Base-by-base conservation (phyloP, 805 yeast species). In the Cyberlindnera euphorbiiphila region DNA sequence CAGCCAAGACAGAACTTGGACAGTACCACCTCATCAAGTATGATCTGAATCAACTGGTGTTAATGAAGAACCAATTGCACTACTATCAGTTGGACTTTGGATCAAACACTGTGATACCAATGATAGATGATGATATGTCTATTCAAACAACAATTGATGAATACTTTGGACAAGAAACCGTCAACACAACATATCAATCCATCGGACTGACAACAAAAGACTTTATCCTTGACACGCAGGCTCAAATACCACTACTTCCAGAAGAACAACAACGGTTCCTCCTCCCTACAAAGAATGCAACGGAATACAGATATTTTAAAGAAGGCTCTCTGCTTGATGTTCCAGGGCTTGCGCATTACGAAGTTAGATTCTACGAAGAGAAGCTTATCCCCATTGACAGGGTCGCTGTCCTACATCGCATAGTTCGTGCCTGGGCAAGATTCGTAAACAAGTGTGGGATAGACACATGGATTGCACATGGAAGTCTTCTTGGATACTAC, bases 381-480 rank as follows among this genome's bases (percentile, higher is more conserved):
- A 44, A 37, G 25, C n/a, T 46, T 5, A 13, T 10, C 5, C 48
- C 50, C 9, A 40, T 51, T 13, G 54, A 50, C 25, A 34, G 57
- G 8, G 37, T 51, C 7, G 40, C 59, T 3, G 41, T 42, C 0
- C 35, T 54, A 0, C 59, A 54, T 29, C 39, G 55, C 19, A 49
- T 54, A 12, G 43, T 31, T 1, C 34, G 56, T 15, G 47, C 57
- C 13, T 54, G 59, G 59, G 31, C 52, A 0, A 37, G 46, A 22
- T 53, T 53, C 37, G 46, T 55, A 0, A 37, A 30, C 3, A 23
- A 13, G 15, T 11, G 29, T 1, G 21, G 38, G 1, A 33, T 51
- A 11, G 36, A 44, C 9, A 64, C 78, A 4, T 76, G 81, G 80
- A 60, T 76, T 11, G 79, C 79, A 0, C 81, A 76, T 52, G 83